Evolutionary conservation across 345 rosid species (phyloP).

Genomic region (Toxicodendron radicans): DNA sequence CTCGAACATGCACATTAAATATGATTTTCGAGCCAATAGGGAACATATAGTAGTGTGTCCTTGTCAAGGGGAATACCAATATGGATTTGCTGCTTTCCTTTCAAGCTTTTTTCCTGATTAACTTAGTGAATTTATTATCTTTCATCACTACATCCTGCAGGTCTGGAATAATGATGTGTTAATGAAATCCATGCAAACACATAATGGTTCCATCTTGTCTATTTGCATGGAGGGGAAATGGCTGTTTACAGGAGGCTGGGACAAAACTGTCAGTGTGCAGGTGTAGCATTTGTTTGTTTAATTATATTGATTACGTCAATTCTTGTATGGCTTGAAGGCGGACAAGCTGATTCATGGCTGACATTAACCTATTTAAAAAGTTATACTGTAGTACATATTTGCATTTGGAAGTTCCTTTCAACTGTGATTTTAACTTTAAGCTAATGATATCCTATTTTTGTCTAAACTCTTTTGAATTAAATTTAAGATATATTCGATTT

Average conservation of each 20-base stretch:
- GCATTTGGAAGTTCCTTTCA: slow-evolving; percentile 5
- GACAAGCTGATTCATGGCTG: not conserved
- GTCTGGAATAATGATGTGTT: slow-evolving; percentile 71
- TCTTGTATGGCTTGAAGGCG: not conserved
- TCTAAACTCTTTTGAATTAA: not conserved
- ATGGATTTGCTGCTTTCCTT: not conserved
- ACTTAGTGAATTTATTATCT: slow-evolving; percentile 8
- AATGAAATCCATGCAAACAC: slow-evolving; percentile 52
- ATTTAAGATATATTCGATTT: slow-evolving; percentile 5
- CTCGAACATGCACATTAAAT: no score
- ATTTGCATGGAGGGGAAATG: slow-evolving; percentile 53
- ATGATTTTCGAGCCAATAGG: no score
- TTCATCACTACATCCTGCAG: slow-evolving; percentile 34
- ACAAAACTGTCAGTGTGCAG: slow-evolving; percentile 65
- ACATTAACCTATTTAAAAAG: not conserved
- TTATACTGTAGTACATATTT: not conserved
- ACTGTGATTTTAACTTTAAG: not conserved
- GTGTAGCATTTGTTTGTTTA: slow-evolving; percentile 31
- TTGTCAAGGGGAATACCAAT: not conserved
- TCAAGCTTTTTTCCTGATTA: not conserved
- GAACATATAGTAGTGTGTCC: not conserved
- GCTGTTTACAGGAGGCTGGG: slow-evolving; percentile 90
- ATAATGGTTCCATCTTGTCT: slow-evolving; percentile 65
- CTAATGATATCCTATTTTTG: not conserved
- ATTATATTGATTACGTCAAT: not conserved